A percentile compares a stretch with the other conserved stretches of the same genome.
phyloP scores from a whole-genome alignment of 495 filamentous ascomycete genomes.

The Entonaema liquescens region DNA sequence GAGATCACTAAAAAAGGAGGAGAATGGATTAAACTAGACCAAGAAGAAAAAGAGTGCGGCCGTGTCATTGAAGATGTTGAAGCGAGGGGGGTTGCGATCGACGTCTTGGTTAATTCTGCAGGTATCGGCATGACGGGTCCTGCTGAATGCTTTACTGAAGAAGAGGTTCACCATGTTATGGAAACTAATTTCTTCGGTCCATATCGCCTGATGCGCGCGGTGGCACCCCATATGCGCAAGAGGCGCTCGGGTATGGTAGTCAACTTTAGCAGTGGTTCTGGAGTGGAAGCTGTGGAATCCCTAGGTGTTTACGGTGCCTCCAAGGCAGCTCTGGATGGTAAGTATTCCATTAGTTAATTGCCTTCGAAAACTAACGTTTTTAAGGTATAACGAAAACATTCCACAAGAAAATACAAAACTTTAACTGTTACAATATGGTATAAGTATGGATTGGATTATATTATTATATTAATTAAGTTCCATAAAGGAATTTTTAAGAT shows the following conservation, averaged over 20 bases:
- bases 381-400: conserved; percentile 45
- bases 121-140: conserved; percentile 53
- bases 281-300: conserved; percentile 45
- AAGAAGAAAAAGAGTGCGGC: conserved; percentile 57
- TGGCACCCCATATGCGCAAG: conserved; percentile 58
- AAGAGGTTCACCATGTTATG: conserved; percentile 50
- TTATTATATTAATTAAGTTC: too few relatives aligned
- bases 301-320: conserved; percentile 55
- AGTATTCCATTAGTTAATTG: background rate
- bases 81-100: conserved; percentile 48
- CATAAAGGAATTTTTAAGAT: too few relatives aligned
- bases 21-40: conserved; percentile 47
- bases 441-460: too few relatives aligned
- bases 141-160: conserved; percentile 56
- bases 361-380: background rate
- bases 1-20: conserved; percentile 51
- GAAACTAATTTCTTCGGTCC: conserved; percentile 64
- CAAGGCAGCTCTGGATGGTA: conserved; percentile 58
- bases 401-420: conserved; percentile 54
- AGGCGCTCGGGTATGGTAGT: conserved; percentile 52
- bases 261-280: conserved; percentile 56
- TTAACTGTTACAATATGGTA: too few relatives aligned
- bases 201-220: conserved; percentile 55
- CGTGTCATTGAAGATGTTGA: conserved; percentile 48
- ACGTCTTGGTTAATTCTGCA: conserved; percentile 65